Evolutionary conservation across 495 filamentous ascomycete species (phyloP), one percentile per base, ranked within the genome.

Genomic region (Penicillium robsamsonii): DNA sequence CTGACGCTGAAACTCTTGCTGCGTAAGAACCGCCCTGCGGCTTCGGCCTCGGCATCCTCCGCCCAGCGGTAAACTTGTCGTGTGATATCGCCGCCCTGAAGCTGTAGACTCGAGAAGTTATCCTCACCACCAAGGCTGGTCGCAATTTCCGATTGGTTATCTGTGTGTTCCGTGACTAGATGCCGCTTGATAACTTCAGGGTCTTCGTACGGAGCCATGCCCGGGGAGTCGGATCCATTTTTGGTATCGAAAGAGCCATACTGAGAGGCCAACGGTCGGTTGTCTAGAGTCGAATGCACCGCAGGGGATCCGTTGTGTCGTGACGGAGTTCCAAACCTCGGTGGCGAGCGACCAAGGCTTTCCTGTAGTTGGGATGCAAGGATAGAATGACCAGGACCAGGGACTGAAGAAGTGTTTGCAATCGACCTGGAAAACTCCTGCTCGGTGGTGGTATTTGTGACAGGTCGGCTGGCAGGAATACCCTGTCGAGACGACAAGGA

Each of bases 21-120:
- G 60, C 91, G 86, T 9, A 65, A 58, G 46, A 66, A 72, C 29
- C 82, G 80, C 58, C 81, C 79, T 45, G 83, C 78, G 30, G 67
- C 68, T 25, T 76, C 71, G 17, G 79, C 73, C 60, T 87, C 79
- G 17, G 87, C 87, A 64, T 95, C 89, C 67, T 96, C 91, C 2
- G 90, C 89, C 87, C 93, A 97, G 42, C 88, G 86, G 69, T 98
- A 98, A 50, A 98, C 92, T 47, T 94, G 88, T 50, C 94, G 78
- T 25, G 92, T 96, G 38, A 97, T 87, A 68, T 98, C 94, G 35
- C 94, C 94, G 30, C 94, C 94, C 63, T 97, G 95, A 42, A 97
- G 74, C 62, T 84, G 84, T 60, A 98, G 70, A 71, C 92, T 96
- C 27, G 92, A 97, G 67, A 98, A 98, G 63, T 95, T 90, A 27